Base-by-base conservation (phyloP, 2,329 filamentous ascomycete genomes). In the Colletotrichum viniferum region DNA sequence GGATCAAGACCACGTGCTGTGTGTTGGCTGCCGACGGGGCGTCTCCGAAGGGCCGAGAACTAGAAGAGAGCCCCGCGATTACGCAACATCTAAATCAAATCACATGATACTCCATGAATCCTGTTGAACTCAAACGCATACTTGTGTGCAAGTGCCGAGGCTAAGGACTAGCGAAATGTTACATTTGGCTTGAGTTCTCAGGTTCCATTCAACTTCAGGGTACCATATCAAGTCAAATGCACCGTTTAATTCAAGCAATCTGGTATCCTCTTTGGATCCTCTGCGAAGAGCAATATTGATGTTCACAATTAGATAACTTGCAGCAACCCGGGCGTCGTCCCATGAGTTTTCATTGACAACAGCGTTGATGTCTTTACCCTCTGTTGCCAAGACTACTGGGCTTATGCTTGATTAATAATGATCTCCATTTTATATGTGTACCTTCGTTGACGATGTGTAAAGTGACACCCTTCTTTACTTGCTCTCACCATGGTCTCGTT, bases 201-300 rank as follows among this genome's bases (percentile, higher is more conserved):
- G 18, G 18, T 0, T 7, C 18, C 9, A 48, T 48, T 48, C 2
- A 2, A n/a, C 38, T 48, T n/a, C 18, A 48, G 9, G 0, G 1
- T 48, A n/a, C 18, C 9, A 48, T 48, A 12, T n/a, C 38, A n/a
- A 12, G 18, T 48, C 9, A 48, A 2, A 48, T 21, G 3, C 0
- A 12, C 18, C 10, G 3, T 48, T 48, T 4, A n/a, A 0, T 48
- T 12, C 9, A 48, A 48, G 38, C 9, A 0, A 0, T 43, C 36
- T 12, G 18, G 18, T 2, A 1, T n/a, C 0, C 5, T 4, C 18
- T 48, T 7, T n/a, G 18, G 9, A 12, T n/a, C 38, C 18, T 48
- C 2, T 2, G 18, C 18, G 0, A 48, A 48, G 38, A n/a, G 18
- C 38, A 21, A 3, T 1, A 4, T n/a, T 48, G 9, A 48, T n/a